Evolutionary conservation across 2,329 filamentous ascomycete species (phyloP), one percentile per base, ranked within the genome.

Genomic region (Fusarium duplospermum): DNA sequence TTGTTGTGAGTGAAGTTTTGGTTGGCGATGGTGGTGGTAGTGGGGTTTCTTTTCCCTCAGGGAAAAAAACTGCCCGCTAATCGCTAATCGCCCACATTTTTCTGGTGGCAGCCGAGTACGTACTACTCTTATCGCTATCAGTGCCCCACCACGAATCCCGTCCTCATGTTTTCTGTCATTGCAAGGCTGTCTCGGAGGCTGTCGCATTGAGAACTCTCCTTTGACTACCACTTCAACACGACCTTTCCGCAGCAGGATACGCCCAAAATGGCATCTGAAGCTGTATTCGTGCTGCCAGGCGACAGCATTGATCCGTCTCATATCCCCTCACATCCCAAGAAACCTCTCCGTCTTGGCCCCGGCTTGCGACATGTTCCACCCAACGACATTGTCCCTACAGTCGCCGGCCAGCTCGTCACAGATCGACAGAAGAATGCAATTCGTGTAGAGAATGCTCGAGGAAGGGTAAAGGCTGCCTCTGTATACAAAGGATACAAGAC

Each of bases 321-420:
- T 38, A 87, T 97, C 40, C 94, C 94, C 3, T 89, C 89, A 33
- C 88, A 92, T 71, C 87, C 88, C 57, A 94, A 92, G 76, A 86
- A 90, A 71, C 90, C 94, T 42, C 87, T 98, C 72, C 94, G 93
- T 65, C 88, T 98, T 29, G 95, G 95, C 31, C 93, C 94, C 18
- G 95, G 95, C 64, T 88, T 98, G 66, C 93, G 93, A 70, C 92
- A 97, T 82, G 91, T 94, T 69, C 93, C 94, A 50, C 93, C 93
- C n/a, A 89, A 89, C 75, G 91, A 90, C 42, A 91, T 96, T 77
- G 87, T 92, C 72, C 87, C 93, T 72, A 91, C 91, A 64, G 87
- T 93, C 72, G 89, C 90, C 64, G 92, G 91, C 77, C 88, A 91
- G 78, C 87, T 95, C 66, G 87, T 90, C 69, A 89, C 89, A 69